Evolutionary conservation across 441 rosid genomes (phyloP).

Genomic region (Melastoma candidum): DNA sequence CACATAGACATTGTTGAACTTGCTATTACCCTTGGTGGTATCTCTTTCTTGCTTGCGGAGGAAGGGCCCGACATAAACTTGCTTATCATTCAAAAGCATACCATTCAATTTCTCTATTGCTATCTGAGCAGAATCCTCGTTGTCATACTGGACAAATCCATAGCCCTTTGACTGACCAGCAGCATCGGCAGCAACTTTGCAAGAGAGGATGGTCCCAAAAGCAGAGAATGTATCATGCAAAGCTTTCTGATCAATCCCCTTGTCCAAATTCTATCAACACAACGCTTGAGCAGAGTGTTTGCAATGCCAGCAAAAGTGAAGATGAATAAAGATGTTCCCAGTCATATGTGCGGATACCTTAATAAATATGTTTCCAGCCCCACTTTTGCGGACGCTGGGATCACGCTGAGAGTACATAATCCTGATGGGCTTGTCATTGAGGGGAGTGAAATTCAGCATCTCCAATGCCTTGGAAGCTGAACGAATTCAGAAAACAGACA

Average conservation of each 20-base stretch:
- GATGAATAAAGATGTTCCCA: background rate
- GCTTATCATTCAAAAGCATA: conserved; percentile 77
- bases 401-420: conserved; percentile 81
- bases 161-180: conserved; percentile 81
- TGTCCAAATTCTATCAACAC: conserved; percentile 58
- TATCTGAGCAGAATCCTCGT: conserved; percentile 61
- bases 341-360: conserved; percentile 34
- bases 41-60: conserved; percentile 83
- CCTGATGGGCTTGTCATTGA: conserved; percentile 68
- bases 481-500: background rate
- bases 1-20: conserved; percentile 69
- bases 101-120: conserved; percentile 74
- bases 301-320: background rate
- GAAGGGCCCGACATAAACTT: conserved; percentile 80
- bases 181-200: conserved; percentile 70
- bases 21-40: conserved; percentile 26
- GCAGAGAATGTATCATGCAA: conserved; percentile 67
- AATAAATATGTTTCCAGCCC: conserved; percentile 73
- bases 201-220: conserved; percentile 70
- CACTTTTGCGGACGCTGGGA: conserved; percentile 75
- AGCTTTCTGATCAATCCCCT: conserved; percentile 73
- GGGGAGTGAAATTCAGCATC: conserved; percentile 52
- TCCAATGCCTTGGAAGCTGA: conserved; percentile 81
- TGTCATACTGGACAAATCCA: conserved; percentile 83
- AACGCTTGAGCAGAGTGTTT: background rate